Percentiles rank a stretch among this genome's conserved stretches.
These are phyloP conservation scores for Phyllosticta citrichinensis DNA, from an alignment of 2,329 filamentous ascomycete genomes.

Conservation along the genomic window DNA sequence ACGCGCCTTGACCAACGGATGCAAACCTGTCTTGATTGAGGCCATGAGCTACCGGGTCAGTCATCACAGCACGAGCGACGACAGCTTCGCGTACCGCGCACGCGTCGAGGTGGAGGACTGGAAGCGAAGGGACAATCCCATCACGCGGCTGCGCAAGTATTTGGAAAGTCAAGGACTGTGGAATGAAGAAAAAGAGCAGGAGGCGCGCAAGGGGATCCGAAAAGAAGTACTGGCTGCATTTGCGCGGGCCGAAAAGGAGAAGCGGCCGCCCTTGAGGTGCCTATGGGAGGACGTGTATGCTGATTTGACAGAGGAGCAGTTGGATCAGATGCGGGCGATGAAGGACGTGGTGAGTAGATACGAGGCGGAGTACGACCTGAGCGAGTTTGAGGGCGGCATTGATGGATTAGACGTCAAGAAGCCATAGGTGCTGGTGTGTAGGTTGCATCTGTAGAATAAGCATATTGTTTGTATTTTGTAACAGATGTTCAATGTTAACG, in stretches of 20 bases:
- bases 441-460: background rate
- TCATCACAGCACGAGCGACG: constrained; percentile 93
- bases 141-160: constrained; percentile 79
- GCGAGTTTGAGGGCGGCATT: constrained; percentile 63
- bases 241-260: constrained; percentile 68
- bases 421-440: background rate
- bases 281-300: constrained; percentile 90
- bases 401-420: constrained; percentile 43
- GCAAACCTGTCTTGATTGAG: constrained; percentile 77
- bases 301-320: constrained; percentile 68
- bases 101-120: constrained; percentile 90
- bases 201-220: constrained; percentile 53
- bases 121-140: constrained; percentile 82
- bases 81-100: constrained; percentile 92
- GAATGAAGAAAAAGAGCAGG: constrained; percentile 75
- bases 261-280: constrained; percentile 59
- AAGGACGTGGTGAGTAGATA: constrained; percentile 72
- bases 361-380: constrained; percentile 83
- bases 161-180: constrained; percentile 75
- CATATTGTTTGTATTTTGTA: background rate
- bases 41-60: constrained; percentile 98
- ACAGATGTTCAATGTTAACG: background rate
- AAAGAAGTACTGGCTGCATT: constrained; percentile 79
- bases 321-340: constrained; percentile 65
- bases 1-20: constrained; percentile 71